Evolutionary conservation across 495 filamentous ascomycete species (phyloP).

Genomic region (Filosporella fistucella): DNA sequence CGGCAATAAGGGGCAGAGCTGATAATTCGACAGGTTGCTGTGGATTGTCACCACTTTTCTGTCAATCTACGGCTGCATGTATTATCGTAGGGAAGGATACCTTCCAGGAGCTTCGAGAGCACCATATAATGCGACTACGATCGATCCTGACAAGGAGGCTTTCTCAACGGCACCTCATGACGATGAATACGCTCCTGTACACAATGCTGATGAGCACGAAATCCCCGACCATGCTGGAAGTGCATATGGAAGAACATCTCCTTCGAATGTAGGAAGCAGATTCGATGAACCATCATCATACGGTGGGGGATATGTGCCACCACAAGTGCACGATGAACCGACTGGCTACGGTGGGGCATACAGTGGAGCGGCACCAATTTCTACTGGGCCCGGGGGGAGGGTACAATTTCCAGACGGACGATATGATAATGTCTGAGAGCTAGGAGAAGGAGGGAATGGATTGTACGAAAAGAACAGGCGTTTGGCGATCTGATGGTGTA

Average conservation of each 20-base stretch:
- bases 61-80: slow-evolving; percentile 71
- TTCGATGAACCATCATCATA: slow-evolving; percentile 12
- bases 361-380: slow-evolving; percentile 1
- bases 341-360: slow-evolving; percentile 16
- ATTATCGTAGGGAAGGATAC: slow-evolving; percentile 72
- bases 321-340: slow-evolving; percentile 19
- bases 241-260: not conserved
- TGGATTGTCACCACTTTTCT: slow-evolving; percentile 69
- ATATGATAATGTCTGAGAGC: slow-evolving; percentile 20
- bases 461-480: slow-evolving; percentile 12
- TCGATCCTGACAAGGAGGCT: slow-evolving; percentile 54
- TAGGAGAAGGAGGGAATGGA: not conserved
- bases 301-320: slow-evolving; percentile 15
- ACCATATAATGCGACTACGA: slow-evolving; percentile 45
- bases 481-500: slow-evolving; percentile 3
- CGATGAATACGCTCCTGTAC: slow-evolving; percentile 41
- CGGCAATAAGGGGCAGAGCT: not conserved
- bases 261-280: slow-evolving; percentile 1
- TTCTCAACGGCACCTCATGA: slow-evolving; percentile 46
- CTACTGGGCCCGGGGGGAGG: slow-evolving; percentile 6
- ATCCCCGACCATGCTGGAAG: slow-evolving; percentile 6
- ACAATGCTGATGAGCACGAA: slow-evolving; percentile 22
- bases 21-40: slow-evolving; percentile 52
- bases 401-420: slow-evolving; percentile 19
- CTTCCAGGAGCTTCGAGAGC: slow-evolving; percentile 61